Base-by-base conservation (phyloP, 768 basidiomycete species). In the Boletus sp. region DNA sequence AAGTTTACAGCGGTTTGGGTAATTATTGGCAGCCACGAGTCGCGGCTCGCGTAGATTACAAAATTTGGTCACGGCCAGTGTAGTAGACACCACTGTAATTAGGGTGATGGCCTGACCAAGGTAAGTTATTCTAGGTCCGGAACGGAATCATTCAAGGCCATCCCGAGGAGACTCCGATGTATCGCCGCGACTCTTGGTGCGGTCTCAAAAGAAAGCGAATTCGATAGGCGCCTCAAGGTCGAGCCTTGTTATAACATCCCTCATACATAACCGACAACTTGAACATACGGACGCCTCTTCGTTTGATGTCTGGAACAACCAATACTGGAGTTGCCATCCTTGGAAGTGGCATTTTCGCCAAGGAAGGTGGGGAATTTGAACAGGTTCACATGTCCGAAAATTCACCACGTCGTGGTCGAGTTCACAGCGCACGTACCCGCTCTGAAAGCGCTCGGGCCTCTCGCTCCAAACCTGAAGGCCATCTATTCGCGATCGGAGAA, bases 311-410 rank as follows among this genome's bases (percentile, higher is more conserved):
- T 40, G 68, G 64, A 48, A 58, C 71, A 56, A n/a, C 39, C 36
- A 69, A 50, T n/a, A 59, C 74, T 52, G 85, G 86, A 30, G 74
- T 90, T 54, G 92, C 92, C 28, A 82, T 94, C 64, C 82, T 94
- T 45, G 91, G 91, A 58, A 84, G 89, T 48, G 91, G 92, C 20
- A 79, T 92, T 55, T 91, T 91, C 62, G 87, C 86, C 52, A 85
- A 78, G 63, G 83, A 87, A 78, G 88, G 89, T 87, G 64, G 47
- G 81, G 24, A 24, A 24, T 24, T 24, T 24, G 24, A 3, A 24
- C 24, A 24, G 24, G 24, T 24, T 24, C 24, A 24, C 24, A 24
- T 24, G 24, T 24, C 24, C 24, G 24, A 24, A 55, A 51, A 60
- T 60, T 70, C 58, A 66, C 60, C 60, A 61, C 46, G 47, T 65